Conservation (phyloP, 1,284 basidiomycete genomes). For the Exsudoporus floridanus region DNA sequence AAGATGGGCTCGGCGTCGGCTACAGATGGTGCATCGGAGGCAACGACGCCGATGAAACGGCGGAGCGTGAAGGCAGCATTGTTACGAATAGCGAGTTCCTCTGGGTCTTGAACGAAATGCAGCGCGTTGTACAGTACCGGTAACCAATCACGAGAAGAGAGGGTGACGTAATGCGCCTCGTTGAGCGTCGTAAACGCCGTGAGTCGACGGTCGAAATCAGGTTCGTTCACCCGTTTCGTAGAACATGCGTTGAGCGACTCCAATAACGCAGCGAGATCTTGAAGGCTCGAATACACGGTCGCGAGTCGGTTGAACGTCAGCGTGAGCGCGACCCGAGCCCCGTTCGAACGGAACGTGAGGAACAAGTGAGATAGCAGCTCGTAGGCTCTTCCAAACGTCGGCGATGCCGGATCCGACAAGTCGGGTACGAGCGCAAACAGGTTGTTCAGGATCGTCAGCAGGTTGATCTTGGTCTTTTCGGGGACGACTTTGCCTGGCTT, state of each 20-base stretch:
- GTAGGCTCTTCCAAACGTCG: slow-evolving; percentile 59
- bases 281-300: slow-evolving; percentile 48
- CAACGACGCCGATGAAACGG: slow-evolving; percentile 69
- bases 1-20: slow-evolving; percentile 53
- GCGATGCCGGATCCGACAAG: slow-evolving; percentile 50
- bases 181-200: slow-evolving; percentile 78
- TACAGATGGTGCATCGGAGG: slow-evolving; percentile 12
- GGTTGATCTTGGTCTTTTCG: slow-evolving; percentile 86
- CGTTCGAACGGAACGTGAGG: slow-evolving; percentile 69
- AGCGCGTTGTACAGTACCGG: slow-evolving; percentile 85
- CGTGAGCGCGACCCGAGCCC: slow-evolving; percentile 67
- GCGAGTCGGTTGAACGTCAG: slow-evolving; percentile 65
- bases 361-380: slow-evolving; percentile 74
- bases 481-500: slow-evolving; percentile 74
- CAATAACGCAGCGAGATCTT: slow-evolving; percentile 54
- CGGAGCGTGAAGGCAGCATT: slow-evolving; percentile 80
- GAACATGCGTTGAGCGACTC: slow-evolving; percentile 87
- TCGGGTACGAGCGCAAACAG: slow-evolving; percentile 77
- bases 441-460: slow-evolving; percentile 75
- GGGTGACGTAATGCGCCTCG: slow-evolving; percentile 50
- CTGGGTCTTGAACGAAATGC: slow-evolving; percentile 85
- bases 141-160: slow-evolving; percentile 72
- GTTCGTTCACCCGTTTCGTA: slow-evolving; percentile 80
- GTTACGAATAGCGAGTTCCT: slow-evolving; percentile 85
- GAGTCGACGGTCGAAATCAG: slow-evolving; percentile 89